Conservation (phyloP, 163 green algal genomes). For the Chlamydomonas reinhardtii region DNA sequence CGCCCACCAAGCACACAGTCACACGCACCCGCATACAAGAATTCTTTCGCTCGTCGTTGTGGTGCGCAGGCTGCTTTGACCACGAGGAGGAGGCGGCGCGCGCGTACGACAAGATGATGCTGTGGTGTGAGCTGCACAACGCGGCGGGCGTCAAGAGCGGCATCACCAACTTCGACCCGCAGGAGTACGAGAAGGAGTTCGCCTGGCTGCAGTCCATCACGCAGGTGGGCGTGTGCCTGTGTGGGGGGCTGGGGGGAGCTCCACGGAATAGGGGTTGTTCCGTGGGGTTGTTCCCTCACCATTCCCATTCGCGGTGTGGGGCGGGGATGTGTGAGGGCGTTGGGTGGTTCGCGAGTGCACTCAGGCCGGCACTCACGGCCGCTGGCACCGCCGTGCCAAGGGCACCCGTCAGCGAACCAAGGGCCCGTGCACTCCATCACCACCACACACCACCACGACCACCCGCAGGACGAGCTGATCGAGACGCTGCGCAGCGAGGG, state of each 20-base stretch:
- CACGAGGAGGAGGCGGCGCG: constrained; percentile 90
- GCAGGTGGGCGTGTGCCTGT: constrained; percentile 59
- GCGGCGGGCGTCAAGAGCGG: constrained; percentile 66
- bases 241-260: neutral
- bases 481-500: constrained; percentile 83
- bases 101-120: constrained; percentile 98
- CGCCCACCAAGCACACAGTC: too few species aligned
- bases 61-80: constrained; percentile 92
- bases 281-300: too few species aligned
- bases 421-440: too few species aligned
- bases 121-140: constrained; percentile 95
- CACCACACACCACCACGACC: neutral
- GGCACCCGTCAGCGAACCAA: too few species aligned
- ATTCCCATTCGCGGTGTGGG: too few species aligned
- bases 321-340: too few species aligned
- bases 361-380: too few species aligned
- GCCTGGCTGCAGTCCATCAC: constrained; percentile 71
- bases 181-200: constrained; percentile 86
- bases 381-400: too few species aligned
- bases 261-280: neutral
- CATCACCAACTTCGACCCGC: constrained; percentile 95
- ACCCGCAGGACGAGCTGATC: constrained; percentile 87
- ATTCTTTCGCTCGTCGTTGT: too few species aligned
- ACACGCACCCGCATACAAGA: too few species aligned
- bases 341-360: too few species aligned